Evolutionary conservation across 78 protist species (phyloP), one percentile per base, ranked within the genome.

Genomic region (Dictyostelium purpureum): DNA sequence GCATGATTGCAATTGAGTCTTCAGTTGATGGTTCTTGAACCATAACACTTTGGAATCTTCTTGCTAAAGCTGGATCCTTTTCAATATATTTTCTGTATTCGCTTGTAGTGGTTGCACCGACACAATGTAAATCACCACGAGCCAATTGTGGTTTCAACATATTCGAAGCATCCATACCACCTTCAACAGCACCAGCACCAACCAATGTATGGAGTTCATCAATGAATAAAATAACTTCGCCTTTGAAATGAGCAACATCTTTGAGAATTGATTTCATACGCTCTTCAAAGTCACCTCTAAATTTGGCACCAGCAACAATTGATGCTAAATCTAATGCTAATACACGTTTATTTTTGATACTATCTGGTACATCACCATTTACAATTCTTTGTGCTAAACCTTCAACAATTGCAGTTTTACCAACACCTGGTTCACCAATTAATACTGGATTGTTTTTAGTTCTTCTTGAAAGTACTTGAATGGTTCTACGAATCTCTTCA

Each of bases 281-380:
- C 95, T 98, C 99, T 83, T 99, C 99, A 75, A 99, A 99, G 94
- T 99, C 99, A 65, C 99, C 99, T n/a, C 99, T 78, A 92, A 97
- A 98, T 87, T 95, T 95, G 49, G 99, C 97, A 43, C 99, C 99
- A 0, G 99, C 99, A 0, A 99, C 90, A 43, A 99, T 90, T 19
- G 98, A 80, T 14, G 98, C 99, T 94, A 99, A 63, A 82, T 99
- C 99, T 49, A 99, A 97, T 28, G 98, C 4, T 57, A 88, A 10
- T 79, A 99, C 94, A 42, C 90, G 56, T 88, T 89, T 59, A 16
- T 82, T 91, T 35, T 90, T 90, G 11, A 99, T 67, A 16, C 83
- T 26, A 40, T 96, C 95, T 2, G 99, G 99, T 52, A 99, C 99
- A 61, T 98, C 99, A 37, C 99, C 99, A 42, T 54, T 26, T 6